phyloP scores from a whole-genome alignment of 805 yeast species.

The Metschnikowia koreensis region DNA sequence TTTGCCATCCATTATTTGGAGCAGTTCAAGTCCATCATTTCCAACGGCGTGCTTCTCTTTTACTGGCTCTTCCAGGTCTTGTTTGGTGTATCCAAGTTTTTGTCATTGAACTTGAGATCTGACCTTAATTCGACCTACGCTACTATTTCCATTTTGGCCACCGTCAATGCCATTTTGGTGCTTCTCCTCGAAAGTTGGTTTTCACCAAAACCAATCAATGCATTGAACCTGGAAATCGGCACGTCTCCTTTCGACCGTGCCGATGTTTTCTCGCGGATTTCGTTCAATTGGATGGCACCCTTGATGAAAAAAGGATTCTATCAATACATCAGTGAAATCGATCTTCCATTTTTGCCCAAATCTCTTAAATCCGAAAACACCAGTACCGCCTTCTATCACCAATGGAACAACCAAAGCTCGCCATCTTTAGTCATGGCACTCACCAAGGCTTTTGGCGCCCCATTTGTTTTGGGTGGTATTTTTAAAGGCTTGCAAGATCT shows the following conservation, averaged over 20 bases:
- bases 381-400: slow-evolving; percentile 46
- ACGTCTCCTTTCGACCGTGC: slow-evolving; percentile 19
- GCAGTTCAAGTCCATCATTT: slow-evolving; percentile 59
- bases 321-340: slow-evolving; percentile 53
- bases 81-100: slow-evolving; percentile 45
- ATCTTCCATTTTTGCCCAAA: slow-evolving; percentile 77
- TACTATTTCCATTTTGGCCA: slow-evolving; percentile 28
- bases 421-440: slow-evolving; percentile 63
- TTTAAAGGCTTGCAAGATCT: slow-evolving; percentile 74
- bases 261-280: slow-evolving; percentile 69
- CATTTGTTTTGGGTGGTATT: slow-evolving; percentile 66
- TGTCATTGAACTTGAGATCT: slow-evolving; percentile 40
- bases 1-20: slow-evolving; percentile 66
- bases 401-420: slow-evolving; percentile 60
- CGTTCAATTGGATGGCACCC: slow-evolving; percentile 89
- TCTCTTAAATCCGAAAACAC: slow-evolving; percentile 57
- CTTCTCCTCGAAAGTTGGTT: slow-evolving; percentile 43
- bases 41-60: slow-evolving; percentile 65
- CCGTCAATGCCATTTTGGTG: slow-evolving; percentile 41
- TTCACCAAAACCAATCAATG: slow-evolving; percentile 28
- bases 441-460: slow-evolving; percentile 67
- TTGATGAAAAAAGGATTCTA: slow-evolving; percentile 77
- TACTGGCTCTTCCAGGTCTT: slow-evolving; percentile 68
- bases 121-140: slow-evolving; percentile 20
- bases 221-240: slow-evolving; percentile 4